These are phyloP conservation scores for Aspergillus versicolor DNA, from an alignment of 2,329 filamentous ascomycete species.

Conservation along the genomic window DNA sequence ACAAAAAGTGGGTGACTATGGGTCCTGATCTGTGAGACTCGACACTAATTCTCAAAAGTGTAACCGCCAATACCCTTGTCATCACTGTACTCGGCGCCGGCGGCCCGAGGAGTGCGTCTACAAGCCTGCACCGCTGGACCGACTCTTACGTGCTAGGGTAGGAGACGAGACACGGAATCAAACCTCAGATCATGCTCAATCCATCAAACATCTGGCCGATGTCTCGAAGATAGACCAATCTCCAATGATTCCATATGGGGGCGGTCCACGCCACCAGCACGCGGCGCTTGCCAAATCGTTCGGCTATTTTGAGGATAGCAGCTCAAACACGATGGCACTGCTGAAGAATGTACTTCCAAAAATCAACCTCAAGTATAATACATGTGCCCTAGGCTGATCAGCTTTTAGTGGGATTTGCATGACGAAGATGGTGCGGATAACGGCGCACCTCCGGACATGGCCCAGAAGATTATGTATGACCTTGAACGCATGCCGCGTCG, in stretches of 20 bases:
- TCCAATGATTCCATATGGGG: too few relatives aligned
- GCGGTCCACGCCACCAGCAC: background rate
- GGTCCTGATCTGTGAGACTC: too few relatives aligned
- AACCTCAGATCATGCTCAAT: background rate
- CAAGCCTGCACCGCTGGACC: background rate
- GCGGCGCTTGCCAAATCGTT: conserved; percentile 3
- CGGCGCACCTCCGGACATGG: background rate
- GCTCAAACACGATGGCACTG: conserved; percentile 7
- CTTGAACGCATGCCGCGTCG: background rate
- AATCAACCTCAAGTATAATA: too few relatives aligned
- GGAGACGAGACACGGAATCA: background rate
- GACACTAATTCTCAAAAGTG: background rate
- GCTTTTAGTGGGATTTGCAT: background rate
- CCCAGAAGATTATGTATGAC: background rate
- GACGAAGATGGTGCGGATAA: background rate
- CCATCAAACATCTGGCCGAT: too few relatives aligned
- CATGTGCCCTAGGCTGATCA: too few relatives aligned
- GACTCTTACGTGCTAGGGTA: background rate
- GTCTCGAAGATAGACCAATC: too few relatives aligned
- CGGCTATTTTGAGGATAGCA: conserved; percentile 11
- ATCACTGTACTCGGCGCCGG: conserved; percentile 12
- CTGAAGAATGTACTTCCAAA: background rate
- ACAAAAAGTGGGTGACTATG: conserved; percentile 7
- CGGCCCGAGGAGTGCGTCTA: conserved; percentile 10
- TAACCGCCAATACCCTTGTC: conserved; percentile 11